Conservation (phyloP, 345 rosid species). For the Ceriops decandra region DNA sequence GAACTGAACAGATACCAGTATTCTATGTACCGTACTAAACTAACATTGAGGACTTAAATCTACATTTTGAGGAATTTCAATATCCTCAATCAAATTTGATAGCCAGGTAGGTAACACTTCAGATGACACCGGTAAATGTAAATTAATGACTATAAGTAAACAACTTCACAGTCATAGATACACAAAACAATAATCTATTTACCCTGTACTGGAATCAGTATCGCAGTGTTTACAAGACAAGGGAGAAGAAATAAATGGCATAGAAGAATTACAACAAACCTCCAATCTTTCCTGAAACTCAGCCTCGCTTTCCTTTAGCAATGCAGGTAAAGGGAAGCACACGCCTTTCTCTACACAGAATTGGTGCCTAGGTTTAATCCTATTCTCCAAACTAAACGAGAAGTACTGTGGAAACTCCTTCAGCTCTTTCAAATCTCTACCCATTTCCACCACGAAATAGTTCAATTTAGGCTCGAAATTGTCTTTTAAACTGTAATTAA, state of each 20-base stretch:
- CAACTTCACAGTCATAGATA: background rate
- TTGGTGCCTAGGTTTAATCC: slow-evolving; percentile 77
- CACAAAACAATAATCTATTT: background rate
- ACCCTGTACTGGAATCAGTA: slow-evolving; percentile 30
- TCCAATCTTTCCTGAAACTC: slow-evolving; percentile 58
- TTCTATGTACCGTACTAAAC: too few relatives aligned
- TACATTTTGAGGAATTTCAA: too few relatives aligned
- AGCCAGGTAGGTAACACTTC: too few relatives aligned
- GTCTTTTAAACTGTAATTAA: slow-evolving; percentile 61
- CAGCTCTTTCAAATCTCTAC: slow-evolving; percentile 74
- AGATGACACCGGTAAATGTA: background rate
- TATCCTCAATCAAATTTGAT: too few relatives aligned
- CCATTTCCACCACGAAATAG: slow-evolving; percentile 76
- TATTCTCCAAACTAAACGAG: slow-evolving; percentile 78
- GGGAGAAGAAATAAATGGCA: slow-evolving; percentile 59
- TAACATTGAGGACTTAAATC: too few relatives aligned
- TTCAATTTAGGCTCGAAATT: slow-evolving; percentile 67
- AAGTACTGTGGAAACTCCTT: slow-evolving; percentile 80
- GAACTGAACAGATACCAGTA: too few relatives aligned
- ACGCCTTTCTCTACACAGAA: slow-evolving; percentile 66
- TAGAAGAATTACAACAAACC: slow-evolving; percentile 58
- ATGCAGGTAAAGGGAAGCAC: slow-evolving; percentile 52
- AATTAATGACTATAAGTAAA: background rate
- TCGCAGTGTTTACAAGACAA: slow-evolving; percentile 44
- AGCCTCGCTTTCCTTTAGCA: slow-evolving; percentile 59